These are phyloP conservation scores for Botrytis fabae DNA, from an alignment of 2,329 filamentous ascomycete species.

Conservation along the genomic window DNA sequence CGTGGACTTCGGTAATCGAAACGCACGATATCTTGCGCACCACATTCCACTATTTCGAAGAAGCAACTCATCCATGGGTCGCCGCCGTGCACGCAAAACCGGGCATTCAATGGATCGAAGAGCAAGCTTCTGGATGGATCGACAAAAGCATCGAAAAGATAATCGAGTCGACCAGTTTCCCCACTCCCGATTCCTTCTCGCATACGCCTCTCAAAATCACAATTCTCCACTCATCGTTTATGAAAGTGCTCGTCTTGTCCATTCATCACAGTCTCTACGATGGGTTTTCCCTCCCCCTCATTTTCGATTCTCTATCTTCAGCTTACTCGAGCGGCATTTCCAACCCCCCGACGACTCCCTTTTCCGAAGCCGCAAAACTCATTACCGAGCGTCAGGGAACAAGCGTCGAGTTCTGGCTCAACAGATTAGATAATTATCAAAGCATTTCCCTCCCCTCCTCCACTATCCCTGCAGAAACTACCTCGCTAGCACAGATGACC, in stretches of 20 bases:
- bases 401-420: constrained; percentile 7
- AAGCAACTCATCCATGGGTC: background rate
- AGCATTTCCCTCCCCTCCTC: background rate
- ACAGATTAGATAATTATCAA: background rate
- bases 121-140: constrained; percentile 3
- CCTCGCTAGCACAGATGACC: background rate
- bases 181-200: constrained; percentile 24
- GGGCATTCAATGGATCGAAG: background rate
- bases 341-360: background rate
- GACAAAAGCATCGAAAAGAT: constrained; percentile 5
- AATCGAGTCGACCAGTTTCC: background rate
- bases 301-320: constrained; percentile 28
- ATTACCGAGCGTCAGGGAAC: constrained; percentile 7
- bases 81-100: constrained; percentile 29
- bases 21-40: constrained; percentile 41
- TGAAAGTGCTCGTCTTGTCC: constrained; percentile 48
- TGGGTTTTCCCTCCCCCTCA: constrained; percentile 48
- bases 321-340: background rate
- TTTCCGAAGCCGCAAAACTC: constrained; percentile 3
- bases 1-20: constrained; percentile 35
- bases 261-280: constrained; percentile 59
- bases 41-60: constrained; percentile 24
- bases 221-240: constrained; percentile 16
- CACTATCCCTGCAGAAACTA: background rate
- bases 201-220: background rate